phyloP scores from a whole-genome alignment of 2,329 filamentous ascomycete species.

The Trichocomaceae sp. region DNA sequence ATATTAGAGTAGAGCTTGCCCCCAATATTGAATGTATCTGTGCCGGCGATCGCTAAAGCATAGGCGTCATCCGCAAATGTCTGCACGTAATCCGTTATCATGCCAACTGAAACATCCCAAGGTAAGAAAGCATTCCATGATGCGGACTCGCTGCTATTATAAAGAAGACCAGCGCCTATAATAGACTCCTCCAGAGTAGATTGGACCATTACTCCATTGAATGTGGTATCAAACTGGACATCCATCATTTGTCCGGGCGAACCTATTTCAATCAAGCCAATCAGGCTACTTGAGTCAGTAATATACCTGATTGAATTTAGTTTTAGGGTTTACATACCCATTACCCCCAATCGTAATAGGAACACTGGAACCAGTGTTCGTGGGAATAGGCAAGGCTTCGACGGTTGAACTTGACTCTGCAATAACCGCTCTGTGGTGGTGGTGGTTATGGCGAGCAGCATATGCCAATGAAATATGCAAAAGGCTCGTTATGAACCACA shows the following conservation, averaged over 20 bases:
- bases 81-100: too few relatives aligned
- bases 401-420: background rate
- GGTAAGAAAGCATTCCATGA: too few relatives aligned
- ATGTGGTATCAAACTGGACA: constrained; percentile 3
- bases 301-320: background rate
- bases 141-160: background rate
- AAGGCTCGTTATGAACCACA: too few relatives aligned
- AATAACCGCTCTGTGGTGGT: background rate
- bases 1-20: background rate
- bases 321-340: too few relatives aligned
- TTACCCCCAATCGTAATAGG: too few relatives aligned
- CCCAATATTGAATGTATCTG: constrained; percentile 2
- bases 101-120: too few relatives aligned
- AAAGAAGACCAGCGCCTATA: background rate
- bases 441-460: too few relatives aligned
- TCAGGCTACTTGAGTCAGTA: background rate
- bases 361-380: constrained; percentile 2
- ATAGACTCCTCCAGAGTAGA: background rate
- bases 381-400: background rate
- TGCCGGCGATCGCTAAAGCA: background rate
- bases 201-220: background rate
- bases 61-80: background rate
- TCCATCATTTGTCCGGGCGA: background rate
- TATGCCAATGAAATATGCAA: too few relatives aligned
- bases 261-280: background rate